Conservation (phyloP, 768 basidiomycete genomes). For the Boletus insuetus region DNA sequence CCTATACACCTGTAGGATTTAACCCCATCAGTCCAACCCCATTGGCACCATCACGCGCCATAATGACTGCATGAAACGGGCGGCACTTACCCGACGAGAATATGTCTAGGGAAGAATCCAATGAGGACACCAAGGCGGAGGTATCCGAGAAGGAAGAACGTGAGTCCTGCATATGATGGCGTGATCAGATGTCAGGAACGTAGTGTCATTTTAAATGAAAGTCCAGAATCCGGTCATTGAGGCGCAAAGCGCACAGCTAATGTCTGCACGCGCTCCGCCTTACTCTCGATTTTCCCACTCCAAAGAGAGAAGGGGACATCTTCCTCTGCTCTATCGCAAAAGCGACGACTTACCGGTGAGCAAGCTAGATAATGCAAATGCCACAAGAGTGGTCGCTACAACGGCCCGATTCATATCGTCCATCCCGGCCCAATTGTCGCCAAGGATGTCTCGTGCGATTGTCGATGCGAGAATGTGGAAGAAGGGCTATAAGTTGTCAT, state of each 20-base stretch:
- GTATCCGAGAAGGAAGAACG: slow-evolving; percentile 84
- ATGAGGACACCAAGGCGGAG: slow-evolving; percentile 82
- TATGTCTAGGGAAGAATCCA: slow-evolving; percentile 95
- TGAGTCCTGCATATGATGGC: slow-evolving; percentile 33
- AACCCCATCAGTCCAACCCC: not conserved
- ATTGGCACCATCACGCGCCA: not conserved
- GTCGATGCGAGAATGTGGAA: slow-evolving; percentile 87
- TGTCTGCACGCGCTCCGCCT: not conserved
- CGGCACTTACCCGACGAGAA: slow-evolving; percentile 79
- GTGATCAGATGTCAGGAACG: slow-evolving; percentile 5
- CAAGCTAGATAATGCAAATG: slow-evolving; percentile 83
- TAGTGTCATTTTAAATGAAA: slow-evolving; percentile 9
- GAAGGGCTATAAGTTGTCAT: slow-evolving; percentile 62
- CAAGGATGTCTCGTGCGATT: slow-evolving; percentile 61
- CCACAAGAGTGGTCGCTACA: slow-evolving; percentile 89
- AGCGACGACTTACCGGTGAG: slow-evolving; percentile 62
- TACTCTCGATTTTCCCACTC: not conserved
- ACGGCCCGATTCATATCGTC: slow-evolving; percentile 65
- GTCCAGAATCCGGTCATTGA: slow-evolving; percentile 3
- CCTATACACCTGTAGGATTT: slow-evolving; percentile 65
- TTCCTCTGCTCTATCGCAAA: not conserved
- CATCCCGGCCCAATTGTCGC: slow-evolving; percentile 31
- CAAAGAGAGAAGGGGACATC: not conserved
- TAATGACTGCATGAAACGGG: not conserved
- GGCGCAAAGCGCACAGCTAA: not conserved